A percentile compares a stretch with the other conserved stretches of the same genome.
These are phyloP conservation scores for Echium plantagineum DNA, from an alignment of 257 asterid genomes.

Conservation along the genomic window DNA sequence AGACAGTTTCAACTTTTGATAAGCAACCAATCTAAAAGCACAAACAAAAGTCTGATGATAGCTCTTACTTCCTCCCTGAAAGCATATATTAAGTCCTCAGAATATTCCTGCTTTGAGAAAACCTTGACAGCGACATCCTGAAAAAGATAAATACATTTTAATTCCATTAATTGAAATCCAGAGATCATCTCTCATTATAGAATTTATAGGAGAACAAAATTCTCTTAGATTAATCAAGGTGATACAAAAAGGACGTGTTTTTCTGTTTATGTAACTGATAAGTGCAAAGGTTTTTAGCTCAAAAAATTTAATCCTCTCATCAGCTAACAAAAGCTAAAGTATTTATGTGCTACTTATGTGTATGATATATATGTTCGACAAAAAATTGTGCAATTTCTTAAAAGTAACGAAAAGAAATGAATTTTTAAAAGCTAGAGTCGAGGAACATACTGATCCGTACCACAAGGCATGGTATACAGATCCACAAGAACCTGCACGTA, in stretches of 20 bases:
- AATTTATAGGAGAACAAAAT: not conserved
- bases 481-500: constrained; percentile 87
- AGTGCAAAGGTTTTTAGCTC: no score
- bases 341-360: no score
- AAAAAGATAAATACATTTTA: constrained; percentile 13
- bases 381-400: no score
- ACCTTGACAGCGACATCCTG: constrained; percentile 99
- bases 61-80: constrained; percentile 84
- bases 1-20: not conserved
- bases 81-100: constrained; percentile 64
- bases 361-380: no score
- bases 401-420: no score
- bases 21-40: not conserved
- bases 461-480: constrained; percentile 91
- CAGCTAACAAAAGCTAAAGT: no score
- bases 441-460: constrained; percentile 93
- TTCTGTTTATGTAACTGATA: no score
- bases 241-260: not conserved
- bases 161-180: no score
- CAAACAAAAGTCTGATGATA: not conserved
- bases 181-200: no score
- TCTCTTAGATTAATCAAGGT: no score
- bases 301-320: no score
- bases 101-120: constrained; percentile 75
- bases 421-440: constrained; percentile 26